Conservation (phyloP, 345 rosid species). For the Syzygium jambos region DNA sequence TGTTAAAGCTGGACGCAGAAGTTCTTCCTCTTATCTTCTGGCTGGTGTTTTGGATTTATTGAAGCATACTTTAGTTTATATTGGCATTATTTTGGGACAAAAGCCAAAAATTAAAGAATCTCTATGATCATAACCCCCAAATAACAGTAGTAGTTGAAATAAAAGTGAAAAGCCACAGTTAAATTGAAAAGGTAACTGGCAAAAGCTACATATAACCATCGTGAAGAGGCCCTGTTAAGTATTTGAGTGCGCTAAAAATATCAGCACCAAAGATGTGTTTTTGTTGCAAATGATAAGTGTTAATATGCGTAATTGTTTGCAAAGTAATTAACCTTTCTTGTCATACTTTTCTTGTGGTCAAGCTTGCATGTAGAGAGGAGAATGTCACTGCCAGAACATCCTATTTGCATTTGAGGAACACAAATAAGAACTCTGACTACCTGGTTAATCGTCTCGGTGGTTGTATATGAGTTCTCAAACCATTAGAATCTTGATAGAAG, state of each 20-base stretch:
- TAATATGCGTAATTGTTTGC: not conserved
- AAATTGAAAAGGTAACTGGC: not conserved
- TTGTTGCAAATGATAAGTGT: not conserved
- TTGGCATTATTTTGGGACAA: not conserved
- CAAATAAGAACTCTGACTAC: not conserved
- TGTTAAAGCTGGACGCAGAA: not conserved
- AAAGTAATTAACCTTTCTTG: not conserved
- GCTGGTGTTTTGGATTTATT: not conserved
- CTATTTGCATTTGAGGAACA: not conserved
- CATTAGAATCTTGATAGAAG: not conserved
- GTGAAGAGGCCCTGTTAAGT: not conserved
- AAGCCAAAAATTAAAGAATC: not conserved
- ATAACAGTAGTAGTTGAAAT: not conserved
- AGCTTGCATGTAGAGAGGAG: not conserved
- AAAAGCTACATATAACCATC: not conserved
- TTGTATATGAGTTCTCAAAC: not conserved
- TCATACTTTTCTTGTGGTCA: not conserved
- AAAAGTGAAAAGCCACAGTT: not conserved
- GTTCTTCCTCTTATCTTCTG: not conserved
- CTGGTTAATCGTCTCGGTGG: not conserved
- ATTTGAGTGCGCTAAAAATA: not conserved
- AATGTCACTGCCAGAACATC: not conserved
- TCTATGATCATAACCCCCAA: not conserved
- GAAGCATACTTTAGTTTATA: not conserved
- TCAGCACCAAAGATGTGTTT: not conserved